These are phyloP conservation scores for Boletus subparvulus DNA, from an alignment of 768 basidiomycete species.

Conservation along the genomic window DNA sequence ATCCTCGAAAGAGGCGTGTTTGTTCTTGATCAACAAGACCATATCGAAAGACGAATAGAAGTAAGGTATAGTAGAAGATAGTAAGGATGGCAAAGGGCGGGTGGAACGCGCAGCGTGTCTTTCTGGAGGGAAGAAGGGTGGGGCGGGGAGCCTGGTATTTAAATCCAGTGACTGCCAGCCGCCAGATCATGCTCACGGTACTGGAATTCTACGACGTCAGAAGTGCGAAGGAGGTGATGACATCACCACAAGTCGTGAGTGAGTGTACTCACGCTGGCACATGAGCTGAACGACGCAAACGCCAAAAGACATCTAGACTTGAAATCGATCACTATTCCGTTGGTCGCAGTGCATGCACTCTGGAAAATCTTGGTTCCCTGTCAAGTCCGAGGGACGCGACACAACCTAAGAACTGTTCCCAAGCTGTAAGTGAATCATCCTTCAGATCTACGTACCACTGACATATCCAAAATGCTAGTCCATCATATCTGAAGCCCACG, in stretches of 20 bases:
- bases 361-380: background rate
- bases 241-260: background rate
- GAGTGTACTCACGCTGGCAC: background rate
- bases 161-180: background rate
- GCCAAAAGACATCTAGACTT: background rate
- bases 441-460: too few species aligned
- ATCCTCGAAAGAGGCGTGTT: slow-evolving; percentile 12
- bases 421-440: too few species aligned
- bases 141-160: background rate
- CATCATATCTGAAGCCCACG: too few species aligned
- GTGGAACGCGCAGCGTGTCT: background rate
- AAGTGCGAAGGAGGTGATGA: background rate
- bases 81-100: background rate
- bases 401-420: background rate
- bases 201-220: slow-evolving; percentile 1
- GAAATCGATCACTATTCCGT: background rate
- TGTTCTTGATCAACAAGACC: slow-evolving; percentile 22
- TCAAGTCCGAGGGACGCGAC: too few species aligned
- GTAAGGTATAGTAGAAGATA: background rate
- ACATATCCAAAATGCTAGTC: too few species aligned
- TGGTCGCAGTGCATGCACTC: background rate
- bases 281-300: background rate
- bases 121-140: background rate
- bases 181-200: background rate
- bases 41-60: background rate